phyloP scores from a whole-genome alignment of 139 green algal genomes.

The Mesotaenium endlicherianum region DNA sequence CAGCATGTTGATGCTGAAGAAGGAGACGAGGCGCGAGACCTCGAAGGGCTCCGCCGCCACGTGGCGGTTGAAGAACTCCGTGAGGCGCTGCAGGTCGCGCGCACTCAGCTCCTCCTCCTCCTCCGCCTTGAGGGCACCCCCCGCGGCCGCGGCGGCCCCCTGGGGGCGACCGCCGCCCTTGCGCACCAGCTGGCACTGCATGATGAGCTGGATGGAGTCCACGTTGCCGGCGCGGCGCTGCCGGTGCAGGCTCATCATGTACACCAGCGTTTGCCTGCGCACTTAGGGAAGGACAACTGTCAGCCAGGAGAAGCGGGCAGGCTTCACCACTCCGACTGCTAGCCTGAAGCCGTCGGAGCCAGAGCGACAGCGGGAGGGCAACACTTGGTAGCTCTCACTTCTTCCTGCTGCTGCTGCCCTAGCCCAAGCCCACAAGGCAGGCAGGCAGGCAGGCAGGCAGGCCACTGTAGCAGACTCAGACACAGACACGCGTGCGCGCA shows the following conservation, averaged over 20 bases:
- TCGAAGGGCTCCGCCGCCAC: conserved; percentile 40
- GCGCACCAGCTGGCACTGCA: background rate
- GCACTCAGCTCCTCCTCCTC: conserved; percentile 20
- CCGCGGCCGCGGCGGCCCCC: background rate
- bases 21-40: conserved; percentile 29
- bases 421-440: background rate
- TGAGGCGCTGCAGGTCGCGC: background rate
- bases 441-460: background rate
- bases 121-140: background rate
- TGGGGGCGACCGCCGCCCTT: too few species aligned
- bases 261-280: conserved; percentile 1
- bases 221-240: background rate
- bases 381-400: too few species aligned
- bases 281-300: background rate
- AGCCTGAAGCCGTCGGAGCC: too few species aligned
- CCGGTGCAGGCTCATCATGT: conserved; percentile 25
- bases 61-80: conserved; percentile 21
- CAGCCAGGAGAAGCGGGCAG: background rate
- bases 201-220: conserved; percentile 3
- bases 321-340: background rate
- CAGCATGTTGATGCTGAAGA: conserved; percentile 30
- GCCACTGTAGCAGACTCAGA: too few species aligned
- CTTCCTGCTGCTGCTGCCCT: background rate
- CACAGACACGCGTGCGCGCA: too few species aligned
- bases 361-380: too few species aligned